A percentile compares a stretch with the other conserved stretches of the same genome.
Conservation (phyloP, 305 asterid species). For the Euphrasia arctica region DNA sequence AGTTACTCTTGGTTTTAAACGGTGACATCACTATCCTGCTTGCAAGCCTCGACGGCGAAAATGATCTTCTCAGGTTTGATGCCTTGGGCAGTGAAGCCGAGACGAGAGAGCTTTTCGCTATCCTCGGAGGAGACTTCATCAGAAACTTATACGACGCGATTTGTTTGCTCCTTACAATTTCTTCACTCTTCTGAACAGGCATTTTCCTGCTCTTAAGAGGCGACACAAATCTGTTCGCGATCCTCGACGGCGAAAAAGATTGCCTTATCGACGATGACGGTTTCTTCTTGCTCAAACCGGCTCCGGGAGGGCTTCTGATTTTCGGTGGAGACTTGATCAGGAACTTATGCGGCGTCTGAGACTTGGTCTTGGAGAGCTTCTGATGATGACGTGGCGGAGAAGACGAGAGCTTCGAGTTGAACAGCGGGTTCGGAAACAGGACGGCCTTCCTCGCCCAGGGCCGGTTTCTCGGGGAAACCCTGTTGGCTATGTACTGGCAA, state of each 20-base stretch:
- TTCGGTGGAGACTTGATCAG: conserved; percentile 74
- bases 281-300: neutral
- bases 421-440: conserved; percentile 75
- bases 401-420: conserved; percentile 46
- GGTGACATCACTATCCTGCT: conserved; percentile 33
- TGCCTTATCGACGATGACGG: neutral
- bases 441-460: conserved; percentile 89
- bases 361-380: conserved; percentile 46
- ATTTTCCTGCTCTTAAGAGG: conserved; percentile 1
- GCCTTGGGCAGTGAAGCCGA: conserved; percentile 36
- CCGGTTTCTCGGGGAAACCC: conserved; percentile 76
- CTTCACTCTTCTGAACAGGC: too few species aligned
- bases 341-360: conserved; percentile 74
- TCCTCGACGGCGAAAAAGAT: neutral
- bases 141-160: conserved; percentile 65
- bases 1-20: conserved; percentile 29
- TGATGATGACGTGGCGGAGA: conserved; percentile 50
- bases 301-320: conserved; percentile 47
- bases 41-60: conserved; percentile 41
- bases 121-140: conserved; percentile 65
- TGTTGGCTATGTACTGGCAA: conserved; percentile 60
- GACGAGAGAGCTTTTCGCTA: conserved; percentile 49
- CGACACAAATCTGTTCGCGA: neutral
- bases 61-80: conserved; percentile 34
- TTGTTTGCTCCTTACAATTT: conserved; percentile 32